Conservation (phyloP, 2,329 filamentous ascomycete genomes). For the Hymenoscyphus scutula region DNA sequence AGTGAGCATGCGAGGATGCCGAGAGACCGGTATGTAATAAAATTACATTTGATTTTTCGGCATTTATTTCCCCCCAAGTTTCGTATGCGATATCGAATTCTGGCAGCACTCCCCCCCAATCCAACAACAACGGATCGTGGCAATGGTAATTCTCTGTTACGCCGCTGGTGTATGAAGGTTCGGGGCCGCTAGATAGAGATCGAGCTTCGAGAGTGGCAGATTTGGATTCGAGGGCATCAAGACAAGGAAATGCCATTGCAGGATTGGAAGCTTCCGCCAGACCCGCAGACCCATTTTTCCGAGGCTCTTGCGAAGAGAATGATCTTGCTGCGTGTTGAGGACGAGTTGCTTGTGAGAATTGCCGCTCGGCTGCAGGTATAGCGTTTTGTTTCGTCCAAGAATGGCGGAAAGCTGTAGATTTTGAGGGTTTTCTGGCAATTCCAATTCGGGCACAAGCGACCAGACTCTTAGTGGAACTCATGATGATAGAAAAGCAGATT, state of each 20-base stretch:
- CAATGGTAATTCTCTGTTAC: constrained; percentile 78
- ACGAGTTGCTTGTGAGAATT: constrained; percentile 9
- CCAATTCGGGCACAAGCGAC: constrained; percentile 25
- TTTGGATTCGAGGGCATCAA: constrained; percentile 77
- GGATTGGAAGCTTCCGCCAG: constrained; percentile 63
- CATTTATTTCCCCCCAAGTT: constrained; percentile 81
- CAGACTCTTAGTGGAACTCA: constrained; percentile 30
- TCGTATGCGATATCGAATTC: constrained; percentile 92
- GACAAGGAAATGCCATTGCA: constrained; percentile 84
- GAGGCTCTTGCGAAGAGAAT: constrained; percentile 27
- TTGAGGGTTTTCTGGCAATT: constrained; percentile 21
- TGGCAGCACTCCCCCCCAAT: constrained; percentile 92
- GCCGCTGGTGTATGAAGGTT: constrained; percentile 91
- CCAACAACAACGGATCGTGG: constrained; percentile 71
- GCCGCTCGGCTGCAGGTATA: constrained; percentile 11
- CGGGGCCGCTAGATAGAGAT: constrained; percentile 74
- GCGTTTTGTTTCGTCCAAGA: constrained; percentile 24
- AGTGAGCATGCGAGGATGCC: constrained; percentile 95
- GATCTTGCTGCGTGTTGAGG: constrained; percentile 21
- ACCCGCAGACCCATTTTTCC: constrained; percentile 21
- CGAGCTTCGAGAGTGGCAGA: constrained; percentile 69
- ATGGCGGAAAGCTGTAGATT: constrained; percentile 10
- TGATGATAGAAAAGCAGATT: constrained; percentile 13
- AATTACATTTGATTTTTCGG: constrained; percentile 81
- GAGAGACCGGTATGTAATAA: constrained; percentile 91